Evolutionary conservation across 2,329 filamentous ascomycete species (phyloP).

Genomic region (Colletotrichum gloeosporioides): DNA sequence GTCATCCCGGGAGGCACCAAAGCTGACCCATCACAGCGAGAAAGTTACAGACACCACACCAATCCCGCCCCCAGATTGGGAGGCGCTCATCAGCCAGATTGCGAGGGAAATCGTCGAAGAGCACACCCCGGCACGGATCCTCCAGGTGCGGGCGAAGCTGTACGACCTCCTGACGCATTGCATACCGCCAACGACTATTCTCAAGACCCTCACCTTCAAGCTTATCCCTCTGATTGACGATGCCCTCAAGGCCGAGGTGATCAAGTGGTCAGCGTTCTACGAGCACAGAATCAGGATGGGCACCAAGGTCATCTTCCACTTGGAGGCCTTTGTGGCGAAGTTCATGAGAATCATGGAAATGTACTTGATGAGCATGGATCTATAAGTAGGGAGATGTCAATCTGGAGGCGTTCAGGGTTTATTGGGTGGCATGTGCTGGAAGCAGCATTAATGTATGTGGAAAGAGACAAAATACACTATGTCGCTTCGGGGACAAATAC

Average conservation of each 20-base stretch:
- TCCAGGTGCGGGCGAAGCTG: conserved; percentile 90
- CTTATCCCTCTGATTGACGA: conserved; percentile 88
- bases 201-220: conserved; percentile 95
- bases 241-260: conserved; percentile 86
- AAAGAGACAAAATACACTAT: not conserved
- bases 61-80: conserved; percentile 97
- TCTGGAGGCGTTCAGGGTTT: conserved; percentile 28
- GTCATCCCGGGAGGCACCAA: not conserved
- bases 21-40: conserved; percentile 66
- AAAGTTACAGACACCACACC: conserved; percentile 86
- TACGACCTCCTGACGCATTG: conserved; percentile 98
- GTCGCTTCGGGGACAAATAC: not conserved
- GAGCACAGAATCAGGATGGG: conserved; percentile 93
- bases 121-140: conserved; percentile 85
- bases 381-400: conserved; percentile 41
- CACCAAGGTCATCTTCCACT: conserved; percentile 95
- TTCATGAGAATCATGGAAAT: conserved; percentile 97
- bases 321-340: conserved; percentile 98
- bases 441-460: not conserved
- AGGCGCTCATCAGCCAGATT: conserved; percentile 85
- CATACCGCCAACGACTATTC: conserved; percentile 91
- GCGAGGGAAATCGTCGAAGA: conserved; percentile 95
- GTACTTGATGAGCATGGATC: conserved; percentile 86
- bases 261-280: conserved; percentile 96
- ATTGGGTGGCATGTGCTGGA: not conserved